These are phyloP conservation scores for Heracleum sosnowskyi DNA, from an alignment of 129 eudicot species.

Conservation along the genomic window DNA sequence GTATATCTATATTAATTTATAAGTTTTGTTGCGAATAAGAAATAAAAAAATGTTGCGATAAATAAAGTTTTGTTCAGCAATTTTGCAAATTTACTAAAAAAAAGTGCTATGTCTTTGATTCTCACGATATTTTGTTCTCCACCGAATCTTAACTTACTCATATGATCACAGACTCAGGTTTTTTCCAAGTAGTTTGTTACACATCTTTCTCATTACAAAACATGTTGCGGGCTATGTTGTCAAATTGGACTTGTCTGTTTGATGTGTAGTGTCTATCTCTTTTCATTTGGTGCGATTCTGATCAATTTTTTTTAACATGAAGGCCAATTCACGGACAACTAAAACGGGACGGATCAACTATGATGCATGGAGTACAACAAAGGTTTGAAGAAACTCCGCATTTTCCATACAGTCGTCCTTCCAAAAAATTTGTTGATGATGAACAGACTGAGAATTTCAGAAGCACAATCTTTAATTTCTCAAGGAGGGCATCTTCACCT, in stretches of 20 bases:
- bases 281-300: neutral
- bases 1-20: no score
- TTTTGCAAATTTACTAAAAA: no score
- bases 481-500: slow-evolving; percentile 41
- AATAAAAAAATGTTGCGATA: no score
- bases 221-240: no score
- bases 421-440: slow-evolving; percentile 16
- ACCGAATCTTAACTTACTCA: no score
- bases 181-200: no score
- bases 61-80: no score
- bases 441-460: slow-evolving; percentile 25
- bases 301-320: slow-evolving; percentile 7
- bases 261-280: neutral
- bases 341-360: slow-evolving; percentile 35
- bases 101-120: no score
- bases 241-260: neutral
- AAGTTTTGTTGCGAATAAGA: no score
- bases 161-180: no score
- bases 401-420: slow-evolving; percentile 23
- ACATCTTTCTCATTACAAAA: no score
- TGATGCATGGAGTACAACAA: neutral
- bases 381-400: slow-evolving; percentile 16
- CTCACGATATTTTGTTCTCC: no score
- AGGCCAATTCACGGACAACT: slow-evolving; percentile 58
- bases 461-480: slow-evolving; percentile 37